Base-by-base conservation (phyloP, 805 yeast genomes). In the Hanseniaspora taiwanica region DNA sequence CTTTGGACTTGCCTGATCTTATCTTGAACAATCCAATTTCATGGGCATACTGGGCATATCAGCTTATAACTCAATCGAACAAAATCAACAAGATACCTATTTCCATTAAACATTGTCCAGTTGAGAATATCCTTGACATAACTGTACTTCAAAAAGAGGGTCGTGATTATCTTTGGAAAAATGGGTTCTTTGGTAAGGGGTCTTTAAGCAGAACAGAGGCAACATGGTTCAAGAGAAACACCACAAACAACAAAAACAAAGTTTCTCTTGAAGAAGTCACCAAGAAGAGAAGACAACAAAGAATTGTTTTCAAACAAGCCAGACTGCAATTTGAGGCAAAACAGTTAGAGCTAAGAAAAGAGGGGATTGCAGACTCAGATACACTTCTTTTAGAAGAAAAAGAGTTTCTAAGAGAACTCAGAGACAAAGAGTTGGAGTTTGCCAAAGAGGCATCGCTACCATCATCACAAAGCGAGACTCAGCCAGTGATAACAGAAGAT, bases 121-220 rank as follows among this genome's bases (percentile, higher is more conserved):
- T 8, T 25, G 29, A 3, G 18, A 29, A 13, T 4, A 14, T 4
- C 16, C 16, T 4, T 29, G 16, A 29, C 13, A 29, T 29, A 4
- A 29, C 3, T 16, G 33, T 29, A n/a, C 33, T 18, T 3, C 14
- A 4, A 4, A 8, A 6, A n/a, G 17, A 29, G 14, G 18, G 17
- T 29, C 16, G 79, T 74, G 48, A 51, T 17, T 58, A 59, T 31
- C 60, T 91, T 2, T 91, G 97, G 97, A 59, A 66, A 14, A 70
- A 70, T 48, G 98, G 98, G 1, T 91, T 86, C 54, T 91, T 85
- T 54, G 98, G 98, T 6, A 91, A 89, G 53, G 98, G 97, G 2
- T 72, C 74, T 2, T 62, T 86, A 35, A 82, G 95, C 27, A 66
- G 98, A 46, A 81, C 94, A 42, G 96, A 91, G 54, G 95, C 98